phyloP scores from a whole-genome alignment of 176 grass and related monocot genomes.

The Carex parvula region DNA sequence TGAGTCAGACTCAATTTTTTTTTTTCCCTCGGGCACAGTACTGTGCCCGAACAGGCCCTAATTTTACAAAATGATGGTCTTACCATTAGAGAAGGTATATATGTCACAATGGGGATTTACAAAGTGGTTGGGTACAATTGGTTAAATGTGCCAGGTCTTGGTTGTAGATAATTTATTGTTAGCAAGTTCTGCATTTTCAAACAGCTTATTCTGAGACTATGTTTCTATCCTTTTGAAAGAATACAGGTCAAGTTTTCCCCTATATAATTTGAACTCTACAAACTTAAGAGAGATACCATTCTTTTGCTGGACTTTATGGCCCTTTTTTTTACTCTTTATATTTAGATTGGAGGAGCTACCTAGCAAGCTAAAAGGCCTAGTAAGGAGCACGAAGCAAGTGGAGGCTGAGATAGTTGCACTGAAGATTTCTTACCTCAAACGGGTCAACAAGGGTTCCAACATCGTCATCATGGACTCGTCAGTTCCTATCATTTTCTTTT shows the following conservation, averaged over 20 bases:
- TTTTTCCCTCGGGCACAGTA: too few relatives aligned
- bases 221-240: neutral
- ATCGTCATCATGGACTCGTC: slow-evolving; percentile 91
- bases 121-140: neutral
- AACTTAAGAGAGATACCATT: neutral
- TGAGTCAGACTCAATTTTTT: too few relatives aligned
- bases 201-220: neutral
- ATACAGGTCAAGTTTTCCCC: neutral
- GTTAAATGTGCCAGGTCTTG: neutral
- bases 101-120: neutral
- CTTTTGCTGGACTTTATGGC: neutral
- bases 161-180: neutral
- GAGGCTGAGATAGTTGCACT: slow-evolving; percentile 81
- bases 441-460: slow-evolving; percentile 68
- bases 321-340: neutral
- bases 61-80: neutral
- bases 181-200: neutral
- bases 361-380: slow-evolving; percentile 65
- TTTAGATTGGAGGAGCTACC: slow-evolving; percentile 72
- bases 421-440: slow-evolving; percentile 92
- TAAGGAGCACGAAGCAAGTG: slow-evolving; percentile 56
- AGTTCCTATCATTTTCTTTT: slow-evolving; percentile 22
- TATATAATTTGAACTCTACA: neutral
- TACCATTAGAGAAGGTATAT: neutral
- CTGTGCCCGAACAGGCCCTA: too few relatives aligned